Evolutionary conservation across 331 rosid species (phyloP).

Genomic region (Telfairia occidentalis): DNA sequence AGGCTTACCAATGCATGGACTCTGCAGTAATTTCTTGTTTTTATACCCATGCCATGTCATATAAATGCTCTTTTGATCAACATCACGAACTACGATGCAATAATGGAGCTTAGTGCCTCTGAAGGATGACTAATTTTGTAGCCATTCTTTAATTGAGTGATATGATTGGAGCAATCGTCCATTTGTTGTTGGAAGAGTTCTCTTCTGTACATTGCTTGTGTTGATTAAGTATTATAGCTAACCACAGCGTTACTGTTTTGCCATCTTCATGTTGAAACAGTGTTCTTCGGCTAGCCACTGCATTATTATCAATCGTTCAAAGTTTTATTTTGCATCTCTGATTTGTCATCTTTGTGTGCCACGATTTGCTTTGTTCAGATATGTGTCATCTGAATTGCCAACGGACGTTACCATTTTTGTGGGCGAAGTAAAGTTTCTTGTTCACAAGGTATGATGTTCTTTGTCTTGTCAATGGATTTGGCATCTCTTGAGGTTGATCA

Average conservation of each 20-base stretch:
- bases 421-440: conserved; percentile 73
- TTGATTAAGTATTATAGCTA: background rate
- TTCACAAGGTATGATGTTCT: conserved; percentile 62
- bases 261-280: background rate
- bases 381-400: conserved; percentile 69
- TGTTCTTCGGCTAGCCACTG: background rate
- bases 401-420: conserved; percentile 60
- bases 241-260: background rate
- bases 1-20: background rate
- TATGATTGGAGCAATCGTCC: background rate
- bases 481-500: background rate
- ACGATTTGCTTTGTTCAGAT: conserved; percentile 35
- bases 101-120: background rate
- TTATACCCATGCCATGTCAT: background rate
- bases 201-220: background rate
- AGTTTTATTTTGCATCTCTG: background rate
- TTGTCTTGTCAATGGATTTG: background rate
- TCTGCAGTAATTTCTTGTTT: conserved; percentile 5
- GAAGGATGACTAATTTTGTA: background rate
- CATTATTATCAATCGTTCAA: background rate
- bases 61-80: background rate
- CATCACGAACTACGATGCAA: conserved; percentile 1
- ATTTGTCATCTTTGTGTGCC: background rate
- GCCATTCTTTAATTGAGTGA: background rate
- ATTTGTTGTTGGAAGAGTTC: background rate